Evolutionary conservation across 2,329 filamentous ascomycete genomes (phyloP).

Genomic region (Xylariaceae sp.): DNA sequence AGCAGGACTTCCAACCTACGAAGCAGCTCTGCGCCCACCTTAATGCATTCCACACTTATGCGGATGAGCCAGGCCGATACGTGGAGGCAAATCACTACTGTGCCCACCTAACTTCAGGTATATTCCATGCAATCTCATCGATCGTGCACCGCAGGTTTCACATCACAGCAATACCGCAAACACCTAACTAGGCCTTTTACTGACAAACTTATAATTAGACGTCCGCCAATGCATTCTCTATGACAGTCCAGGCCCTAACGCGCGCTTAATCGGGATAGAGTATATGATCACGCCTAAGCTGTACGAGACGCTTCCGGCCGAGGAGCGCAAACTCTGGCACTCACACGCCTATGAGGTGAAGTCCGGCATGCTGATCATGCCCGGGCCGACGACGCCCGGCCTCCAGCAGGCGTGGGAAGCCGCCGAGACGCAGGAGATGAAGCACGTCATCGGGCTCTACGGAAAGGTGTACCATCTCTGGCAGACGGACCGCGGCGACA

Average conservation of each 20-base stretch:
- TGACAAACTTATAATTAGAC: slow-evolving; percentile 55
- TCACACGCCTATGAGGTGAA: slow-evolving; percentile 78
- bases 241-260: slow-evolving; percentile 70
- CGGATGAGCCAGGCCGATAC: slow-evolving; percentile 69
- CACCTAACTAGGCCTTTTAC: neutral
- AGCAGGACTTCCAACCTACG: slow-evolving; percentile 70
- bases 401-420: slow-evolving; percentile 72
- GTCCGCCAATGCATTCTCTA: slow-evolving; percentile 87
- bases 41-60: slow-evolving; percentile 87
- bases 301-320: slow-evolving; percentile 67
- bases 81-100: slow-evolving; percentile 90
- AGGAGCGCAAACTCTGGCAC: slow-evolving; percentile 82
- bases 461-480: slow-evolving; percentile 88
- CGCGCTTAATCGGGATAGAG: slow-evolving; percentile 82
- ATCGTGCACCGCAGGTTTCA: neutral
- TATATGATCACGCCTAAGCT: slow-evolving; percentile 81
- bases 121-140: neutral
- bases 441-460: slow-evolving; percentile 75
- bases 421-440: slow-evolving; percentile 82
- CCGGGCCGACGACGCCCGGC: slow-evolving; percentile 58
- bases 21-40: slow-evolving; percentile 82
- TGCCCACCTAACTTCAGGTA: slow-evolving; percentile 71
- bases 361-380: slow-evolving; percentile 82
- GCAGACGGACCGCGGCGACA: slow-evolving; percentile 79
- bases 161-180: neutral